Evolutionary conservation across 768 basidiomycete species (phyloP), one percentile per base, ranked within the genome.

Genomic region (Xerocomellus amylosporus): DNA sequence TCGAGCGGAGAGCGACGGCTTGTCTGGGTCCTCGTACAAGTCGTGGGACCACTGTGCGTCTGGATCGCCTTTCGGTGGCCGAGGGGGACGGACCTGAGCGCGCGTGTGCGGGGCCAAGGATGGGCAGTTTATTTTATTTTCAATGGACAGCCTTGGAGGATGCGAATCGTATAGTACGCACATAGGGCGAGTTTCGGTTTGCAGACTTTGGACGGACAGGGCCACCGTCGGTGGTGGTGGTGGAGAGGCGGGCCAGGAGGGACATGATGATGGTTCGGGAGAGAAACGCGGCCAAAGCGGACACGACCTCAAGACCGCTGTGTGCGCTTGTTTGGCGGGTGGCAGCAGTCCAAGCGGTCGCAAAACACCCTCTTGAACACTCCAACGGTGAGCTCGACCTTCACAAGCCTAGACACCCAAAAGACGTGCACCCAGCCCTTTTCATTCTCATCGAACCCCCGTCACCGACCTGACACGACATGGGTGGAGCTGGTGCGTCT

Each of bases 11-110:
- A 88, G 80, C 2, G 74, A 71, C 1, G 71, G 71, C 14, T 82
- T 82, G 66, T 83, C 81, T 60, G 80, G 78, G 8, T 75, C 70
- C 53, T 86, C 83, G 60, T 73, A 90, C 49, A 89, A 70, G 68
- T 90, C 88, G 62, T 90, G 88, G 38, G 85, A 77, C 88, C 88
- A 90, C 38, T 74, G 75, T 19, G 78, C 75, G 58, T 90, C 83
- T 38, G 82, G 64, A 63, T 89, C 81, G 66, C 85, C 85, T 65
- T 85, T 87, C 31, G 84, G 77, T 37, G 78, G 69, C 46, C 84
- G 82, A 58, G 73, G 76, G 69, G 83, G 75, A 31, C 71, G 71
- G 49, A 46, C 64, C 75, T 71, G 36, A 28, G 56, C 38, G 53
- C 8, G 41, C 15, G 22, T 4, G 39, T 41, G 48, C 22, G 24